These are phyloP conservation scores for Lichtheimia ornata DNA, from an alignment of 371 early-diverging fungal genomes.

Conservation along the genomic window DNA sequence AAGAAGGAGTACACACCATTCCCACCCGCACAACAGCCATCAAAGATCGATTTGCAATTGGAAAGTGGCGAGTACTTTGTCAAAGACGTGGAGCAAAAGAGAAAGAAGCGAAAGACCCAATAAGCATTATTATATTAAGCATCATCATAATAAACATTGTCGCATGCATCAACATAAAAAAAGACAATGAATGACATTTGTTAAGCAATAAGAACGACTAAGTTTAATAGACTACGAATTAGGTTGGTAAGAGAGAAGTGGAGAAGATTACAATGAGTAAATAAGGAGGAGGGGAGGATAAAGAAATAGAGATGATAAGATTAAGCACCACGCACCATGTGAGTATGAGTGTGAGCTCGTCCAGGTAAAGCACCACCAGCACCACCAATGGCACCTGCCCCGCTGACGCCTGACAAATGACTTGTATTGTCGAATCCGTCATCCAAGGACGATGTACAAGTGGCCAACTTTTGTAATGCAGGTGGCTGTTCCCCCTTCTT, in stretches of 20 bases:
- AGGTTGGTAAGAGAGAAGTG: too few species aligned
- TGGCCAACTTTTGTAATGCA: constrained; percentile 10
- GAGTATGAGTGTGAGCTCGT: constrained; percentile 15
- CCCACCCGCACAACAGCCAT: constrained; percentile 65
- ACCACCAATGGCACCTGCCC: constrained; percentile 33
- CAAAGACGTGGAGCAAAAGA: constrained; percentile 17
- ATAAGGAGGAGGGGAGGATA: too few species aligned
- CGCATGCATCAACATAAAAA: too few species aligned
- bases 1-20: constrained; percentile 30
- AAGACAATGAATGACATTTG: too few species aligned
- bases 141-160: neutral
- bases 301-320: too few species aligned
- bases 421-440: constrained; percentile 48
- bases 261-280: too few species aligned
- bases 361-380: constrained; percentile 29
- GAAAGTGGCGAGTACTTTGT: constrained; percentile 97
- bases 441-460: constrained; percentile 17
- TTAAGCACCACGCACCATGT: neutral
- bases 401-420: constrained; percentile 46
- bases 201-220: too few species aligned
- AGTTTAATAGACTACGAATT: too few species aligned
- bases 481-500: constrained; percentile 25
- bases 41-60: constrained; percentile 93
- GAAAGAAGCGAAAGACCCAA: constrained; percentile 7
- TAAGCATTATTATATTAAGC: neutral